phyloP scores from a whole-genome alignment of 768 basidiomycete species.

The Tylopilus cervinicoccineus region DNA sequence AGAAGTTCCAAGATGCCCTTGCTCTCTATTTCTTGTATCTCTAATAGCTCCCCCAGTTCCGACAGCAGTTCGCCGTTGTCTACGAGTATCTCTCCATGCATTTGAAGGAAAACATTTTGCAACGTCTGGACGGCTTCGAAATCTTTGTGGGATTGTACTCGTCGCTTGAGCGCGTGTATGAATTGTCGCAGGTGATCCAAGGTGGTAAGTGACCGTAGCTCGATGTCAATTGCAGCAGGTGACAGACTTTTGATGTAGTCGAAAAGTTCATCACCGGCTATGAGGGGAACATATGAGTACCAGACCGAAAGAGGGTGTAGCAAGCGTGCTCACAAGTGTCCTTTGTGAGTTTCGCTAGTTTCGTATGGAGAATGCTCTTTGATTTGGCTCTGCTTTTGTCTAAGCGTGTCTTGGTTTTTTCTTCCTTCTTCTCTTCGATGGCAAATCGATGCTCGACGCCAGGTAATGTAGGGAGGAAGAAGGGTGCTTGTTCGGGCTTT shows the following conservation, averaged over 20 bases:
- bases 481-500: conserved; percentile 91
- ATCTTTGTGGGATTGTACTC: conserved; percentile 77
- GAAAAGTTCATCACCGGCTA: conserved; percentile 81
- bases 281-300: conserved; percentile 1
- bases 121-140: conserved; percentile 95
- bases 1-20: conserved; percentile 72
- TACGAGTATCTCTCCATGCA: conserved; percentile 80
- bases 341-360: conserved; percentile 50
- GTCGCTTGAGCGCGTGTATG: conserved; percentile 65
- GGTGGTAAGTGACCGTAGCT: conserved; percentile 74
- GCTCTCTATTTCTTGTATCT: conserved; percentile 73
- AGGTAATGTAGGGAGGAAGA: conserved; percentile 91
- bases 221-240: conserved; percentile 88
- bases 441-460: conserved; percentile 86
- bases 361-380: conserved; percentile 69
- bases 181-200: conserved; percentile 64
- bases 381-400: conserved; percentile 47
- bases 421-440: conserved; percentile 39
- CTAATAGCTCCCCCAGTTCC: conserved; percentile 54
- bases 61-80: conserved; percentile 60
- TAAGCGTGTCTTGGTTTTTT: conserved; percentile 43
- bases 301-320: conserved; percentile 1
- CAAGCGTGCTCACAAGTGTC: conserved; percentile 61
- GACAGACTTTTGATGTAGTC: conserved; percentile 79
- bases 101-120: conserved; percentile 75